Base-by-base conservation (phyloP, 2,329 filamentous ascomycete genomes). In the Fusarium sp. region DNA sequence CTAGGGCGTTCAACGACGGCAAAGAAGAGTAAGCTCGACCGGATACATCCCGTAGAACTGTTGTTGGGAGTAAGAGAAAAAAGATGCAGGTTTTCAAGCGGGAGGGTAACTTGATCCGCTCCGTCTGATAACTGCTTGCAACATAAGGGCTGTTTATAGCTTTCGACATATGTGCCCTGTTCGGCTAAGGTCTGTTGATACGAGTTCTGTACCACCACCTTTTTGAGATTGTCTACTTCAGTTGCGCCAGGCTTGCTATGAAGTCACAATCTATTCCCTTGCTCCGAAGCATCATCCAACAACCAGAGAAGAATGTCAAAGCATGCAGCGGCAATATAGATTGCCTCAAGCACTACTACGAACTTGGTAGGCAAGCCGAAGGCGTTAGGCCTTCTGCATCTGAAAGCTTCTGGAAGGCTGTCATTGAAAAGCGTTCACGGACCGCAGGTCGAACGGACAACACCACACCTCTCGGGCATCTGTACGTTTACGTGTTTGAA, bases 371-470 rank as follows among this genome's bases (percentile, higher is more conserved):
- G 53, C 62, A 64, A 69, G 63, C 61, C 39, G 50, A 42, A 57
- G 34, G 51, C 46, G 43, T 51, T 51, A 50, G 56, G 53, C 61
- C 44, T 49, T 31, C 49, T 59, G 65, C 62, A 62, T 44, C 56
- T 61, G 44, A 61, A 58, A 43, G 46, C 39, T 72, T 71, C 70
- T 72, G 59, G 71, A 69, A 70, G 55, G 47, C 38, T 51, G 44
- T 53, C 49, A 40, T 48, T 46, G 39, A 46, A 38, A 51, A 63
- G 52, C 38, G 51, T 59, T 64, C 42, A 57, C 61, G 46, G 52
- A 47, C 55, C 47, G 50, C 44, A 45, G 48, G 35, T 54, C 32
- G 63, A 56, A 61, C 44, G 58, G 54, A 55, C 50, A 58, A 50
- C 36, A 55, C 47, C 64, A 55, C 47, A 39, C 50, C 35, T 49